These are phyloP conservation scores for Nemophila menziesii DNA, from an alignment of 257 asterid species.

Conservation along the genomic window DNA sequence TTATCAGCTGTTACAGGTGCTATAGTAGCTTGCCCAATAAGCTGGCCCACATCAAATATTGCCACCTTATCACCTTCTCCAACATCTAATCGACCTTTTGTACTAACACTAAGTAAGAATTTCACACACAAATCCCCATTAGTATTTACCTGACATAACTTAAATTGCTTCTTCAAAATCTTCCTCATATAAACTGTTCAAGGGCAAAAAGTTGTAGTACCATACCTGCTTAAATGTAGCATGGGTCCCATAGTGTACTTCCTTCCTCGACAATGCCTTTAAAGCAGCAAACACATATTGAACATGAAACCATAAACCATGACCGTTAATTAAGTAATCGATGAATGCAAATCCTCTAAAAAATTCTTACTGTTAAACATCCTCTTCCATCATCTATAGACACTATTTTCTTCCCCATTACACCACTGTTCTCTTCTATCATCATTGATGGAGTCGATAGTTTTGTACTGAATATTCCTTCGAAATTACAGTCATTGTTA, in stretches of 20 bases:
- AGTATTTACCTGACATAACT: too few relatives aligned
- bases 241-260: too few relatives aligned
- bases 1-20: slow-evolving; percentile 98
- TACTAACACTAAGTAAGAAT: slow-evolving; percentile 76
- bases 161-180: too few relatives aligned
- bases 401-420: slow-evolving; percentile 49
- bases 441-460: slow-evolving; percentile 43
- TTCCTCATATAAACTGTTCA: too few relatives aligned
- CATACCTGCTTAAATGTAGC: too few relatives aligned
- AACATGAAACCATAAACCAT: too few relatives aligned
- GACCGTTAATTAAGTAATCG: too few relatives aligned
- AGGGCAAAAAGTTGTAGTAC: too few relatives aligned
- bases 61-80: slow-evolving; percentile 99
- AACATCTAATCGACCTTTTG: slow-evolving; percentile 93
- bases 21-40: slow-evolving; percentile 90
- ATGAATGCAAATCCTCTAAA: slow-evolving; percentile 76
- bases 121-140: slow-evolving; percentile 95
- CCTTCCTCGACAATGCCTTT: too few relatives aligned
- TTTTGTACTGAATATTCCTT: slow-evolving; percentile 23
- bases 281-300: too few relatives aligned
- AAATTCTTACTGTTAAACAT: slow-evolving; percentile 39
- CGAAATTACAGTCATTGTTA: slow-evolving; percentile 19
- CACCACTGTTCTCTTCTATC: slow-evolving; percentile 30
- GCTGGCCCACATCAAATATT: slow-evolving; percentile 93
- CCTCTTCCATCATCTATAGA: slow-evolving; percentile 42